These are phyloP conservation scores for bread wheat (Triticum aestivum) DNA, from an alignment of 176 grass and related monocot genomes.

Conservation along the genomic window DNA sequence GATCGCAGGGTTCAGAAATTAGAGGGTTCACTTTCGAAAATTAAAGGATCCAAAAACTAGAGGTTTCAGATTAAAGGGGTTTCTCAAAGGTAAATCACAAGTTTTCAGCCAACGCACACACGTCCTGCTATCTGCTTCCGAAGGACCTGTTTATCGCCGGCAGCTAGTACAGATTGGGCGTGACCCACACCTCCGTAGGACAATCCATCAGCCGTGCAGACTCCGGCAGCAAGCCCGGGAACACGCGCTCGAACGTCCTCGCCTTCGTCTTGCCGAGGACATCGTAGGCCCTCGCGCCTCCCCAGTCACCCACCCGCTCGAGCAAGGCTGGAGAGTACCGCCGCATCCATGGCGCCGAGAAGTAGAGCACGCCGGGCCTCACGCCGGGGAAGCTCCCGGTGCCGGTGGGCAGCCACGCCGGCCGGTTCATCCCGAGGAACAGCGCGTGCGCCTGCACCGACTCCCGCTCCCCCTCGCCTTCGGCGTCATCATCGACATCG, in stretches of 20 bases:
- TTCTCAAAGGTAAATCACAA: too few relatives aligned
- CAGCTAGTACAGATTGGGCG: not conserved
- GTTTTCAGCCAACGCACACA: too few relatives aligned
- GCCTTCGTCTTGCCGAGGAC: not conserved
- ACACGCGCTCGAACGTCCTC: not conserved
- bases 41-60: too few relatives aligned
- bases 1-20: too few relatives aligned
- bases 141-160: too few relatives aligned
- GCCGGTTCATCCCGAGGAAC: conserved; percentile 25
- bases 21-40: too few relatives aligned
- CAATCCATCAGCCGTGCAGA: not conserved
- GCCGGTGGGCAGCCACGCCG: conserved; percentile 6
- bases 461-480: not conserved
- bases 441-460: conserved; percentile 4
- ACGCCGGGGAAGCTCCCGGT: not conserved
- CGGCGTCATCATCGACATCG: not conserved
- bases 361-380: conserved; percentile 17
- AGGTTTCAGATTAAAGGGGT: too few relatives aligned
- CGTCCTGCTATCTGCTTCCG: too few relatives aligned
- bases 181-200: not conserved
- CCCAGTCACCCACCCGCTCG: not conserved
- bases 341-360: not conserved
- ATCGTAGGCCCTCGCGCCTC: not conserved
- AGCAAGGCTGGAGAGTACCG: not conserved
- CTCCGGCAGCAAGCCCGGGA: not conserved